phyloP scores from a whole-genome alignment of 768 basidiomycete species.

The Steccherinum ochraceum region DNA sequence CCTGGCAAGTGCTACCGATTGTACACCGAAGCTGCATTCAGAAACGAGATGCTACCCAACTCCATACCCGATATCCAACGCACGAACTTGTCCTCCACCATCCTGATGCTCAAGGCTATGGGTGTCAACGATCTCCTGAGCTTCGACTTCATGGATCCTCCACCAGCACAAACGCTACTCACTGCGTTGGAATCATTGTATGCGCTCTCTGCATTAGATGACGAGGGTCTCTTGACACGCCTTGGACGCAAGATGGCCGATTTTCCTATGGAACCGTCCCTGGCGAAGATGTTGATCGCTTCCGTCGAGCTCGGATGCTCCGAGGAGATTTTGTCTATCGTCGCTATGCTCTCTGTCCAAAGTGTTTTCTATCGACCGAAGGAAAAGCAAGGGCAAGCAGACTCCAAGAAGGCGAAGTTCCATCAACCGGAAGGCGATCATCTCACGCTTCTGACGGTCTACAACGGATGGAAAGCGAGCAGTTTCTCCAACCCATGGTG shows the following conservation, averaged over 20 bases:
- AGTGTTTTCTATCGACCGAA: conserved; percentile 98
- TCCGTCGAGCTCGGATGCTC: conserved; percentile 97
- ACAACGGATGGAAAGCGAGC: conserved; percentile 96
- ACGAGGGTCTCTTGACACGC: conserved; percentile 91
- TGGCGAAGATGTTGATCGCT: conserved; percentile 97
- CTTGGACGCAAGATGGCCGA: conserved; percentile 99
- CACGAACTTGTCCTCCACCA: conserved; percentile 87
- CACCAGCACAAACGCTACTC: conserved; percentile 93
- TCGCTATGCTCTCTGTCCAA: conserved; percentile 96
- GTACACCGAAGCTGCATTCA: conserved; percentile 96
- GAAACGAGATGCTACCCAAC: conserved; percentile 98
- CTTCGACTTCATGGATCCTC: conserved; percentile 99
- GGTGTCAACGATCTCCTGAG: conserved; percentile 95
- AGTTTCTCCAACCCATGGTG: conserved; percentile 99
- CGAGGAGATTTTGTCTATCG: conserved; percentile 94
- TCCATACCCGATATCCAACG: conserved; percentile 98
- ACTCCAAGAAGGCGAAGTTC: conserved; percentile 99
- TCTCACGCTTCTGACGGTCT: conserved; percentile 85
- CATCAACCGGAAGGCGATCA: conserved; percentile 99
- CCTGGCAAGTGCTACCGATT: conserved; percentile 98
- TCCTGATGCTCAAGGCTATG: conserved; percentile 97
- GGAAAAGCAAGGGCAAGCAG: conserved; percentile 98
- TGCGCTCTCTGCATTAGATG: conserved; percentile 92
- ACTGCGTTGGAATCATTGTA: conserved; percentile 93
- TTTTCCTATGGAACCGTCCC: conserved; percentile 94